Evolutionary conservation across 1,284 basidiomycete species (phyloP).

Genomic region (Ustilago xerochloae): DNA sequence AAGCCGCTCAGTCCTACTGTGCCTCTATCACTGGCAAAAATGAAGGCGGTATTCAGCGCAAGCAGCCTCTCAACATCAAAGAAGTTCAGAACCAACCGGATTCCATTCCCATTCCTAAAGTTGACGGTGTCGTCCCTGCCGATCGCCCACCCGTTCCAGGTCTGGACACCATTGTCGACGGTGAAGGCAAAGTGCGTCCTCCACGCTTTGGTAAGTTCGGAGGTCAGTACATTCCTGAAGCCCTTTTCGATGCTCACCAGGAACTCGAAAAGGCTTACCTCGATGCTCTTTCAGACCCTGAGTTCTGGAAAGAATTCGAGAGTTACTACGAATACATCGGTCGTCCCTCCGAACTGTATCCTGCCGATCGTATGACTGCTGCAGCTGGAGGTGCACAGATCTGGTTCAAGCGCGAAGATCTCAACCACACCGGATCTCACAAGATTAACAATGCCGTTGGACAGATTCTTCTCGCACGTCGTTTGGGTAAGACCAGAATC

Average conservation of each 20-base stretch:
- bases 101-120: constrained; percentile 55
- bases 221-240: constrained; percentile 95
- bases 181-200: constrained; percentile 70
- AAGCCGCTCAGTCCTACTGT: constrained; percentile 72
- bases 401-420: constrained; percentile 97
- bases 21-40: constrained; percentile 74
- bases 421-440: constrained; percentile 71
- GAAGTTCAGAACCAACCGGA: constrained; percentile 50
- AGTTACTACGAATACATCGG: constrained; percentile 90
- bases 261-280: constrained; percentile 94
- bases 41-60: constrained; percentile 59
- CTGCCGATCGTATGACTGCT: constrained; percentile 80
- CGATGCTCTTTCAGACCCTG: constrained; percentile 84
- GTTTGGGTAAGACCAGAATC: constrained; percentile 94
- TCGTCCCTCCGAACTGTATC: constrained; percentile 78
- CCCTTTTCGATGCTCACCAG: constrained; percentile 86
- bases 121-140: constrained; percentile 55
- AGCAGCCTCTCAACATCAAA: constrained; percentile 56
- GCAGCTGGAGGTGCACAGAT: constrained; percentile 88
- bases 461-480: constrained; percentile 84
- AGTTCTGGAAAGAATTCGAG: constrained; percentile 92
- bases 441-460: constrained; percentile 69
- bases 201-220: constrained; percentile 93
- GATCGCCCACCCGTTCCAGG: constrained; percentile 53
- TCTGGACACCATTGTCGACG: constrained; percentile 54